These are phyloP conservation scores for Diplodia mutila DNA, from an alignment of 2,329 filamentous ascomycete species.

Conservation along the genomic window DNA sequence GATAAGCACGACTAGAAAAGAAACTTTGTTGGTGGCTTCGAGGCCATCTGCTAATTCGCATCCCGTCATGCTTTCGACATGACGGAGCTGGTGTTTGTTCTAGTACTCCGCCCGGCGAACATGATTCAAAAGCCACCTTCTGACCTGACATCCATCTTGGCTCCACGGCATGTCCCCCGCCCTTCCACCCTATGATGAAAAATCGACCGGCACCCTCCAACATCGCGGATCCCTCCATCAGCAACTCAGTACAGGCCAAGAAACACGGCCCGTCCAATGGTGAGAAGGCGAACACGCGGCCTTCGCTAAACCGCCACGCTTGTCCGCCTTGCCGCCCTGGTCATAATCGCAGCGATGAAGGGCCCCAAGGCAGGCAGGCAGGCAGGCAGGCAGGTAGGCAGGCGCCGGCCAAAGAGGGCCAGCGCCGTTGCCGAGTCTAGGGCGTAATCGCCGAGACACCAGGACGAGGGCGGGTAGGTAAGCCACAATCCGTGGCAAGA, in stretches of 20 bases:
- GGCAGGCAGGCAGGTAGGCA: neutral
- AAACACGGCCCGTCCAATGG: neutral
- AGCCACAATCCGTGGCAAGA: neutral
- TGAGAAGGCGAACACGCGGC: slow-evolving; percentile 6
- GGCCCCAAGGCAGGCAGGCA: neutral
- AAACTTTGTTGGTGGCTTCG: slow-evolving; percentile 10
- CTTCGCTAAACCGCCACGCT: neutral
- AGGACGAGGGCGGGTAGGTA: slow-evolving; percentile 17
- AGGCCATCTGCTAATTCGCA: neutral
- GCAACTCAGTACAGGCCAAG: neutral
- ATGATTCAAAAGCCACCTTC: slow-evolving; percentile 16
- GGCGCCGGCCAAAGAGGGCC: neutral
- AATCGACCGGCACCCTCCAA: neutral
- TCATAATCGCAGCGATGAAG: neutral
- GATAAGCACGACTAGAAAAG: slow-evolving; percentile 15
- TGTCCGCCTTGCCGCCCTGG: neutral
- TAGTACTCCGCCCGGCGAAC: neutral
- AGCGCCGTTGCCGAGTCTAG: neutral
- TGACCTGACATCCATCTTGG: slow-evolving; percentile 1
- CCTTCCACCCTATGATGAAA: neutral
- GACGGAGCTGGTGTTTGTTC: neutral
- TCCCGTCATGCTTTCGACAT: neutral
- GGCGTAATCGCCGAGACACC: slow-evolving; percentile 5
- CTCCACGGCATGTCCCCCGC: neutral
- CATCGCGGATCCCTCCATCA: neutral